Evolutionary conservation across 805 yeast species (phyloP).

Genomic region (Candida nemodendra): DNA sequence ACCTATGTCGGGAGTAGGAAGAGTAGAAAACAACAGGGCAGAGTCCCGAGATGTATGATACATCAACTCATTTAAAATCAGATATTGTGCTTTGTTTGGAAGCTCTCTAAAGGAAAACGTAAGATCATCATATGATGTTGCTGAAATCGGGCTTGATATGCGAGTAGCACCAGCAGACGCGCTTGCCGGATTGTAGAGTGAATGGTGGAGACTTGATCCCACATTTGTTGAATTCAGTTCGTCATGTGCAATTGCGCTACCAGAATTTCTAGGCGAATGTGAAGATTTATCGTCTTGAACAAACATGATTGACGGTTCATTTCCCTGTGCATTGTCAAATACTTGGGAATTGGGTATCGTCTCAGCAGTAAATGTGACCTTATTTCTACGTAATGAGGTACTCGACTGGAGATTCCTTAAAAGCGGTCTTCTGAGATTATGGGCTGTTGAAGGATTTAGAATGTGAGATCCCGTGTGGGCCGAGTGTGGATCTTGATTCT

Average conservation of each 20-base stretch:
- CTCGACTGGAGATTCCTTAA: conserved; percentile 22
- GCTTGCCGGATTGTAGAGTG: background rate
- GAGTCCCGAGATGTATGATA: conserved; percentile 54
- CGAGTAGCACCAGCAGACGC: no score
- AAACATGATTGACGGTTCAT: conserved; percentile 61
- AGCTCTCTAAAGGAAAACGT: conserved; percentile 67
- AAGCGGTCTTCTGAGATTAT: conserved; percentile 22
- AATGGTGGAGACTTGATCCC: background rate
- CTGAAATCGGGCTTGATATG: conserved; percentile 6
- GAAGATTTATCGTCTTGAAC: conserved; percentile 43
- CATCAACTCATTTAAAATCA: conserved; percentile 88
- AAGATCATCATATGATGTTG: conserved; percentile 23
- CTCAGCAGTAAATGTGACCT: conserved; percentile 52
- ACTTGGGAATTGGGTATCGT: conserved; percentile 69
- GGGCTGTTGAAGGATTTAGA: conserved; percentile 12
- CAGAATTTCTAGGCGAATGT: conserved; percentile 1
- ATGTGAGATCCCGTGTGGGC: background rate
- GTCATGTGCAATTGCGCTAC: background rate
- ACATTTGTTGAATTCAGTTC: background rate
- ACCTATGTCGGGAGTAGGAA: conserved; percentile 86
- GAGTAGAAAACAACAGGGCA: conserved; percentile 79
- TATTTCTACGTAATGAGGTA: conserved; percentile 17
- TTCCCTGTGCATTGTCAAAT: conserved; percentile 66
- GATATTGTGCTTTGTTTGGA: conserved; percentile 90
- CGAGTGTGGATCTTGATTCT: background rate